Percentiles rank a stretch among this genome's conserved stretches.
phyloP scores from a whole-genome alignment of 2,329 filamentous ascomycete species.

The Verruconis gallopava region DNA sequence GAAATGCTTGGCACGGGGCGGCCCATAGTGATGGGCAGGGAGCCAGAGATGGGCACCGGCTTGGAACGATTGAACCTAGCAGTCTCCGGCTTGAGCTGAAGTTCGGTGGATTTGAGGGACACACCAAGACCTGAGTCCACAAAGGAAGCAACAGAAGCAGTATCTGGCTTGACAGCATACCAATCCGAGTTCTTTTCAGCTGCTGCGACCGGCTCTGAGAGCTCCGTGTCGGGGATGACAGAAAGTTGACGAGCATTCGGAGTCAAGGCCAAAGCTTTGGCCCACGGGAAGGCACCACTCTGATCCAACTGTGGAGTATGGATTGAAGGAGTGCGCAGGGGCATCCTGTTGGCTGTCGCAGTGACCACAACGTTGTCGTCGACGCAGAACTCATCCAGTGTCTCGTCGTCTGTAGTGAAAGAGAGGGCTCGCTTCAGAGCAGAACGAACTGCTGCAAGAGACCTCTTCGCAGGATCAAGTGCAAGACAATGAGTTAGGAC shows the following conservation, averaged over 20 bases:
- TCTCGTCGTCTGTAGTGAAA: constrained; percentile 90
- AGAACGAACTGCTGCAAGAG: constrained; percentile 62
- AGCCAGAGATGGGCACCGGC: constrained; percentile 68
- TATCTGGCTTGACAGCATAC: constrained; percentile 64
- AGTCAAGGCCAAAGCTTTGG: constrained; percentile 71
- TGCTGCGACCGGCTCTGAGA: constrained; percentile 62
- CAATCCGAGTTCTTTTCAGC: constrained; percentile 53
- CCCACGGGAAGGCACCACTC: constrained; percentile 81
- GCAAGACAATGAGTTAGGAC: constrained; percentile 84
- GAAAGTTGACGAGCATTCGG: constrained; percentile 71
- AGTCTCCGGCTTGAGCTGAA: constrained; percentile 38
- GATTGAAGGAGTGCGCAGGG: constrained; percentile 87
- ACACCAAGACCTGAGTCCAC: constrained; percentile 69
- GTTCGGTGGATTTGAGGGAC: constrained; percentile 63
- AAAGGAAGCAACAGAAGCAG: constrained; percentile 71
- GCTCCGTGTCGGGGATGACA: constrained; percentile 65
- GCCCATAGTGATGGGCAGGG: constrained; percentile 51
- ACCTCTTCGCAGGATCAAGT: constrained; percentile 80
- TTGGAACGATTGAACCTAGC: constrained; percentile 44
- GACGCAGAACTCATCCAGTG: constrained; percentile 84
- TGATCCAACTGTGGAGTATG: constrained; percentile 71
- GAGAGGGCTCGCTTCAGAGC: constrained; percentile 68
- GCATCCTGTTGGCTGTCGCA: constrained; percentile 79
- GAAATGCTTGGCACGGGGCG: constrained; percentile 57
- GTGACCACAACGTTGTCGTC: constrained; percentile 62